phyloP scores from a whole-genome alignment of 1,139 yeast species.

The Candida sp. region DNA sequence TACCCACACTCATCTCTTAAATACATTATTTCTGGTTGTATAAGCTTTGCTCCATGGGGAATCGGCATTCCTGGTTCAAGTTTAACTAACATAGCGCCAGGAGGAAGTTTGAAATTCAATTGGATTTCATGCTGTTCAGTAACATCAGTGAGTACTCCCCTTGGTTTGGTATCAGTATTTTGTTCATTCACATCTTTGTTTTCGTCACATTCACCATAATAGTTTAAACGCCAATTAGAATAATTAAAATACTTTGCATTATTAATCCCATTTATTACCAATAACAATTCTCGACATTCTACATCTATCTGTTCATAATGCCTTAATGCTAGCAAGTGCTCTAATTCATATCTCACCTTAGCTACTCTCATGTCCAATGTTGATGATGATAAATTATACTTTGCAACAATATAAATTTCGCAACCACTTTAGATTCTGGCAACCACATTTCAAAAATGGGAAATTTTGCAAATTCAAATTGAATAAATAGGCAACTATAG shows the following conservation, averaged over 20 bases:
- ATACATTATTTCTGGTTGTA: neutral
- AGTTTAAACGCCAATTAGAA: neutral
- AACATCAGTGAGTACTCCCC: neutral
- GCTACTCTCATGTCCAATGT: neutral
- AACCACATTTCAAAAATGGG: neutral
- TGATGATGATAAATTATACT: neutral
- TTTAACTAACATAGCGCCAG: conserved; percentile 9
- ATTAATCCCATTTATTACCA: neutral
- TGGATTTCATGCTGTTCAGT: neutral
- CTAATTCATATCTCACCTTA: conserved; percentile 5
- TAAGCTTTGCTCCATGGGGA: conserved; percentile 23
- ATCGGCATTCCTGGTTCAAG: conserved; percentile 20
- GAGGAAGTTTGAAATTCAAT: neutral
- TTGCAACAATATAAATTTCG: neutral
- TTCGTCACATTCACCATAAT: neutral
- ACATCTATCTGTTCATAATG: conserved; percentile 4
- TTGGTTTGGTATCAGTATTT: neutral
- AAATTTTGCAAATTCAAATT: too few species aligned
- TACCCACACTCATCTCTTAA: neutral
- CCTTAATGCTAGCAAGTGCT: conserved; percentile 5
- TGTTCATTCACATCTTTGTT: conserved; percentile 2
- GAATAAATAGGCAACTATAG: too few species aligned
- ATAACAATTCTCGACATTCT: conserved; percentile 6
- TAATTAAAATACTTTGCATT: neutral
- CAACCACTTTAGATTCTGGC: neutral